Evolutionary conservation across 345 rosid species (phyloP), one percentile per base, ranked within the genome.

Genomic region (Raphanus raphanistrum): DNA sequence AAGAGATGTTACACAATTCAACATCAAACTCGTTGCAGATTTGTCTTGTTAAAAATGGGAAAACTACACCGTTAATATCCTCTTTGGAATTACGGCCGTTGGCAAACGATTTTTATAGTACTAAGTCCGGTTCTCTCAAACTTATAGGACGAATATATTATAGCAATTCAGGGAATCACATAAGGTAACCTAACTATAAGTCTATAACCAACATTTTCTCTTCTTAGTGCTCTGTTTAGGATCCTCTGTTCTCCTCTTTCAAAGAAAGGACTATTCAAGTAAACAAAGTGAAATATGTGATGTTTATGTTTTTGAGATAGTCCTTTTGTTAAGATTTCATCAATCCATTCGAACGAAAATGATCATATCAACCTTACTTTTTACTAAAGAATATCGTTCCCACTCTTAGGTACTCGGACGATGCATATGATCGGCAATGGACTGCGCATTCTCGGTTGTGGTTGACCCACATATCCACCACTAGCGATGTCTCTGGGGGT

Each of bases 341-440:
- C 35, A 5, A 7, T 7, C 38, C 38, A 35, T 8, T 1, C 38
- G 38, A 35, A 6, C 38, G 8, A 35, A 6, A 35, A 35, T 35
- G 38, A 6, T 35, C 38, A 6, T 35, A 35, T 6, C 38, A 35
- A 35, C 6, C 38, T 35, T 35, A 35, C n/a, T n/a, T n/a, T 35
- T 35, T 48, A 8, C 38, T n/a, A 15, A 48, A 4, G 43, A 15
- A 70, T 27, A 6, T n/a, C 15, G 33, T 38, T 43, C 3, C 12
- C 29, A 5, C 32, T 63, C 17, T 0, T 29, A 83, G 89, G 89
- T 86, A 45, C 70, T 48, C 76, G 10, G 58, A 75, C 26, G 88
- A 87, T 55, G 59, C 62, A 0, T 75, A 28, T 28, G 90, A 87
- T 48, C 83, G 88, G 10, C 5, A 6, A 8, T 87, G 90, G 86